Base-by-base conservation (phyloP, 768 basidiomycete species). In the Suillus paluster region DNA sequence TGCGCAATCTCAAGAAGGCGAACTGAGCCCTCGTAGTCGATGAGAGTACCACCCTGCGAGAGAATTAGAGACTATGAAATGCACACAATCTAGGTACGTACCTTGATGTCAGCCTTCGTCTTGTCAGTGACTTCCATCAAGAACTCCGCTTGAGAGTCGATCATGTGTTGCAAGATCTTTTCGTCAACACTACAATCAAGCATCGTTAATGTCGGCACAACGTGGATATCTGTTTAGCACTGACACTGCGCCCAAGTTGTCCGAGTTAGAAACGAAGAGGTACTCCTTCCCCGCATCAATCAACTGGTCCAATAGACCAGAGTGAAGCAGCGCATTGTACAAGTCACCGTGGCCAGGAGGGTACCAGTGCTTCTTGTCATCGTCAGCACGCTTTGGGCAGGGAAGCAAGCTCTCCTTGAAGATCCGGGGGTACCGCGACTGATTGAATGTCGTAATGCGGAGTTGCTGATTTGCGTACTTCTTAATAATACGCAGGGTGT, bases 51-150 rank as follows among this genome's bases (percentile, higher is more conserved):
- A 78, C 84, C 84, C 80, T 75, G 54, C 27, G 15, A 45, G 42
- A 39, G 10, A 27, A 45, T 50, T 44, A 9, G 58, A 34, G 34
- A 42, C 8, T 15, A 12, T 55, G 49, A n/a, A 25, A 17, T 25
- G 21, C 5, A 23, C 21, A 6, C 8, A 11, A 48, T 33, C 21
- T 15, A 42, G 19, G 14, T 48, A 61, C 44, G 10, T 39, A 68
- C 73, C 77, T 90, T 90, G 76, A 90, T 85, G 67, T 90, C 89
- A 34, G 90, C 89, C 79, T 91, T 91, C 68, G 90, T 91, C 81
- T 91, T 91, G 83, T 91, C 90, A 11, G 90, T 91, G 63, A 91
- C 86, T 70, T 90, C 87, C 87, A 88, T 88, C 67, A 89, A 70
- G 78, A 88, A 89, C 73, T 90, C 88, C 57, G 86, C 81, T 61